A percentile compares a stretch with the other conserved stretches of the same genome.
phyloP scores from a whole-genome alignment of 352 stramenopile genomes.

The Phytophthora tubulina region DNA sequence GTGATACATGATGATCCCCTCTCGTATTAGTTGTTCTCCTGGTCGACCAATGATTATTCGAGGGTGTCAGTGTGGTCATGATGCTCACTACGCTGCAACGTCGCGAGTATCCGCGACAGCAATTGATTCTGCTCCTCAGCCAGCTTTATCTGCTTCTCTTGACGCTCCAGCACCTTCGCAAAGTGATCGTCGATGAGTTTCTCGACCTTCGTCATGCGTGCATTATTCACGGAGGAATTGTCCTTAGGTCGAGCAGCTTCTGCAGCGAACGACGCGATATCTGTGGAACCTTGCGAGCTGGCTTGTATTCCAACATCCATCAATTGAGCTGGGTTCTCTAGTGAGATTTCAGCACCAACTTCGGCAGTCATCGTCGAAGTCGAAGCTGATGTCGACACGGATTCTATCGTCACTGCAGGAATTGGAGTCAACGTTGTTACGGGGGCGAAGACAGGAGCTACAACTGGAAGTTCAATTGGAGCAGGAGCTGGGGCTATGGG shows the following conservation, averaged over 20 bases:
- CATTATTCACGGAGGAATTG: not conserved
- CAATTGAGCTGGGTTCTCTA: not conserved
- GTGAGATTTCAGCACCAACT: not conserved
- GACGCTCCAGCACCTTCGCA: slow-evolving; percentile 20
- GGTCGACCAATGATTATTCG: not conserved
- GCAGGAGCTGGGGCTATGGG: slow-evolving; percentile 13
- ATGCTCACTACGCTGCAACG: slow-evolving; percentile 10
- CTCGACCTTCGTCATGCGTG: slow-evolving; percentile 13
- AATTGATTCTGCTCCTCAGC: slow-evolving; percentile 29
- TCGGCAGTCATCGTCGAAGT: not conserved
- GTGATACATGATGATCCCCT: too few relatives aligned
- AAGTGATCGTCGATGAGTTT: slow-evolving; percentile 32
- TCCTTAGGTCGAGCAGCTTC: slow-evolving; percentile 7
- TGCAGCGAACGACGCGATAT: slow-evolving; percentile 7
- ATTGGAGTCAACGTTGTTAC: not conserved
- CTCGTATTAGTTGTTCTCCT: too few relatives aligned
- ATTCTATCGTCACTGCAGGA: not conserved
- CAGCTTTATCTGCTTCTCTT: slow-evolving; percentile 28
- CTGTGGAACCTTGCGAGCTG: slow-evolving; percentile 10
- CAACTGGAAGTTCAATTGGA: not conserved
- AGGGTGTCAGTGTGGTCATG: not conserved
- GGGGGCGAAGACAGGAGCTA: not conserved
- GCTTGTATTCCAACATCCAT: not conserved
- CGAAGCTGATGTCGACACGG: not conserved
- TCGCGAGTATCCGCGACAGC: slow-evolving; percentile 13